Evolutionary conservation across 1,284 basidiomycete species (phyloP), one percentile per base, ranked within the genome.

Genomic region (Heterobasidion parviporum): DNA sequence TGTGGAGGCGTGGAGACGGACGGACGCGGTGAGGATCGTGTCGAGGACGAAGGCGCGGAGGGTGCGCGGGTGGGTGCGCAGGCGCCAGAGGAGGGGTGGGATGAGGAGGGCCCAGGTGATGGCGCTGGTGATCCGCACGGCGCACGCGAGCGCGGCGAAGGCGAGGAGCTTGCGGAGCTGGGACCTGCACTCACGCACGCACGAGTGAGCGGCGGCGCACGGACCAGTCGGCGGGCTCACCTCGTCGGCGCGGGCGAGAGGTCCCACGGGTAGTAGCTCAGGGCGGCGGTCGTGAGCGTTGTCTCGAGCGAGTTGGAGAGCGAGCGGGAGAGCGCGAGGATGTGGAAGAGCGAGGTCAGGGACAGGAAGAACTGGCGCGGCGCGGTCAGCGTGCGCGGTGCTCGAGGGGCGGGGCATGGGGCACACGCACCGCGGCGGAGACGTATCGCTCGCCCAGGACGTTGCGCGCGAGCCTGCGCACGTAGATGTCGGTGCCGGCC

Each of bases 271-370:
- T 92, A 98, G 66, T 81, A 82, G 26, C 76, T 77, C 52, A 98
- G 77, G 0, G 94, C 94, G 41, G 89, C 72, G 0, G 85, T 85
- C 0, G 89, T 91, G 45, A 99, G 70, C 0, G 91, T 84, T 0
- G 94, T 94, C 67, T 99, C 97, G 18, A 94, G 72, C 6, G 94
- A 95, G 67, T 98, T 99, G 14, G 94, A 96, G 43, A 99, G 76
- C 0, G 94, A 92, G 18, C 97, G 81, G 5, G 93, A 89, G 10
- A 97, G 76, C 1, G 92, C 83, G 54, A 96, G 78, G 0, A 83
- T 83, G 66, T 96, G 82, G 73, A 98, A 99, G 62, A 96, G 82
- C 0, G 92, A 96, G 0, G 87, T 82, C 45, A 94, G 68, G 8
- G 93, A 96, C 38, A 96, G 71, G 57, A 95, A 77, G 18, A 89